Percentiles rank a stretch among this genome's conserved stretches.
Evolutionary conservation across 352 stramenopile genomes (phyloP).

Genomic region (Phytophthora tentaculata): DNA sequence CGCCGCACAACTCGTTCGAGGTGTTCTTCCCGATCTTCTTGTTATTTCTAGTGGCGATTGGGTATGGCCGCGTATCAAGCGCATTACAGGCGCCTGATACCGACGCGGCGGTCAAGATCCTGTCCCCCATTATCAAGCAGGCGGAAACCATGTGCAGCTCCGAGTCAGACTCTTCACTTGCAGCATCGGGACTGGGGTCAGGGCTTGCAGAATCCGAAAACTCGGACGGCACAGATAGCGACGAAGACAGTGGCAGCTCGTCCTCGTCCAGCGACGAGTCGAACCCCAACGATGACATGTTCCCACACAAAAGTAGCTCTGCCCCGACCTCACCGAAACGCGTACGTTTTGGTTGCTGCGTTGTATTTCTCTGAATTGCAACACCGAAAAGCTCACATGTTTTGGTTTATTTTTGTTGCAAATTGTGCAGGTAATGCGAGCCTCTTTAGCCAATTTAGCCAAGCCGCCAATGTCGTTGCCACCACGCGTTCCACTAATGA

Average conservation of each 20-base stretch:
- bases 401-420: slow-evolving; percentile 1
- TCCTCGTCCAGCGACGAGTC: slow-evolving; percentile 77
- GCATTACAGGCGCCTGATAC: slow-evolving; percentile 67
- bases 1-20: slow-evolving; percentile 71
- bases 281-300: slow-evolving; percentile 50
- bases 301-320: slow-evolving; percentile 35
- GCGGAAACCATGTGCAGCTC: slow-evolving; percentile 19
- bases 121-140: slow-evolving; percentile 58
- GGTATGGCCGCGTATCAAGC: slow-evolving; percentile 80
- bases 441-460: slow-evolving; percentile 14
- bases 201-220: slow-evolving; percentile 80
- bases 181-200: slow-evolving; percentile 53
- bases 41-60: slow-evolving; percentile 69
- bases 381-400: slow-evolving; percentile 14
- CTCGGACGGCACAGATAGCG: slow-evolving; percentile 78
- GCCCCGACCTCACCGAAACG: slow-evolving; percentile 33
- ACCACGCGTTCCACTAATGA: slow-evolving; percentile 33
- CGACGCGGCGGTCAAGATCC: slow-evolving; percentile 61
- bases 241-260: slow-evolving; percentile 78
- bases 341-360: slow-evolving; percentile 22
- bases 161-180: slow-evolving; percentile 32
- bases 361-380: background rate
- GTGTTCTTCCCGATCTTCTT: slow-evolving; percentile 64
- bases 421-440: slow-evolving; percentile 20
- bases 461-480: slow-evolving; percentile 41